phyloP scores from a whole-genome alignment of 805 yeast species.

The Starmerella potacharoeniae region DNA sequence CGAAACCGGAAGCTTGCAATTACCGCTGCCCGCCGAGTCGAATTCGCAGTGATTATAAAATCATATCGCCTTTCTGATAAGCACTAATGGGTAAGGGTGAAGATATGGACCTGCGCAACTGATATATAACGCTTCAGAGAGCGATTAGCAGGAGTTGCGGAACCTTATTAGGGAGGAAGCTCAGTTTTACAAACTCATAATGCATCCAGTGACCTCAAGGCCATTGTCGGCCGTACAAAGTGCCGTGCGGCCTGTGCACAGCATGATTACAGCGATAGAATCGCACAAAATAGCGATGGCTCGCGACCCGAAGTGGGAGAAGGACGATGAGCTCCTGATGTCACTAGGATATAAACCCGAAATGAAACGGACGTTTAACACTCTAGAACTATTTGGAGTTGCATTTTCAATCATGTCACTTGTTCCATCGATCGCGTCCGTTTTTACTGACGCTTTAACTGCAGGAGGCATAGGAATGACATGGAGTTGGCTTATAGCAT shows the following conservation, averaged over 20 bases:
- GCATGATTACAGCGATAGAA: neutral
- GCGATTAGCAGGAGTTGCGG: too few species aligned
- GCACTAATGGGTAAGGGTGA: neutral
- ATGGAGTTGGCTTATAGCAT: conserved; percentile 65
- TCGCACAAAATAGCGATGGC: neutral
- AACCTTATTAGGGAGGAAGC: too few species aligned
- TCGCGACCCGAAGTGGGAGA: conserved; percentile 1
- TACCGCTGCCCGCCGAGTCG: too few species aligned
- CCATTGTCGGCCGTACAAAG: neutral
- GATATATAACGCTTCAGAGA: neutral
- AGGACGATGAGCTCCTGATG: conserved; percentile 27
- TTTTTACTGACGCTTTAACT: conserved; percentile 42
- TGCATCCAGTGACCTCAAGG: neutral
- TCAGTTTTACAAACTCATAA: neutral
- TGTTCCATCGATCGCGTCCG: conserved; percentile 48
- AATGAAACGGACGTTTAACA: conserved; percentile 46
- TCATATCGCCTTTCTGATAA: neutral
- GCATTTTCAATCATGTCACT: conserved; percentile 66
- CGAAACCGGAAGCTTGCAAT: too few species aligned
- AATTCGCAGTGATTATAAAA: too few species aligned
- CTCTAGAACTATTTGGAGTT: conserved; percentile 57
- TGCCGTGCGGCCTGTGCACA: conserved; percentile 2
- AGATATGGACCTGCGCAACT: neutral
- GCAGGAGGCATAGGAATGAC: conserved; percentile 56
- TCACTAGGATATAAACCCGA: conserved; percentile 66